A percentile compares a stretch with the other conserved stretches of the same genome.
Conservation (phyloP, 257 asterid species). For the Plantago major region DNA sequence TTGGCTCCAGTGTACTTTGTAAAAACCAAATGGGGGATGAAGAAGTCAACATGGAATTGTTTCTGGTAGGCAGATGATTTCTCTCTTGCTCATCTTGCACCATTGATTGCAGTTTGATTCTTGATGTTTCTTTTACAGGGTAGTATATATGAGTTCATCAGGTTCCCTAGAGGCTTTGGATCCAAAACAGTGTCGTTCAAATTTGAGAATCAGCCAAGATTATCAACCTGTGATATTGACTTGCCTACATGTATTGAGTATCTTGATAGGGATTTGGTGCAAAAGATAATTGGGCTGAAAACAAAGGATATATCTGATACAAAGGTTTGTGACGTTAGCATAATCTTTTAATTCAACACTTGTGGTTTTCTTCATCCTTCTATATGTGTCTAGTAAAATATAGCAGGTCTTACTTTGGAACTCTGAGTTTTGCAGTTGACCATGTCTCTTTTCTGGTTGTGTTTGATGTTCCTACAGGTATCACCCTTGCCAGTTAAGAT, state of each 20-base stretch:
- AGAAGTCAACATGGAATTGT: conserved; percentile 37
- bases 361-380: background rate
- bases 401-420: background rate
- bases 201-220: conserved; percentile 25
- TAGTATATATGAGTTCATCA: conserved; percentile 51
- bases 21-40: conserved; percentile 31
- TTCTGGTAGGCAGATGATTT: conserved; percentile 39
- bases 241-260: conserved; percentile 43
- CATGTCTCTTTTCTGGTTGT: background rate
- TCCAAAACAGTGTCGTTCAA: conserved; percentile 34
- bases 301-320: conserved; percentile 24
- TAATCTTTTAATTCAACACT: background rate
- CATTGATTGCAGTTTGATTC: conserved; percentile 22
- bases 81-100: conserved; percentile 3
- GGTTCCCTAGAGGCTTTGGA: conserved; percentile 68
- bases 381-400: background rate
- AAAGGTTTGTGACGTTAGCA: conserved; percentile 33
- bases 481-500: conserved; percentile 46
- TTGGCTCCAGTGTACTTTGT: conserved; percentile 40
- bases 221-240: conserved; percentile 37
- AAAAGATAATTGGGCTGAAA: conserved; percentile 28
- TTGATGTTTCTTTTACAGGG: conserved; percentile 29
- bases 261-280: conserved; percentile 43
- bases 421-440: background rate
- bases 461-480: conserved; percentile 27